A percentile compares a stretch with the other conserved stretches of the same genome.
Conservation (phyloP, 371 early-diverging fungal genomes). For the Zychaea mexicana region DNA sequence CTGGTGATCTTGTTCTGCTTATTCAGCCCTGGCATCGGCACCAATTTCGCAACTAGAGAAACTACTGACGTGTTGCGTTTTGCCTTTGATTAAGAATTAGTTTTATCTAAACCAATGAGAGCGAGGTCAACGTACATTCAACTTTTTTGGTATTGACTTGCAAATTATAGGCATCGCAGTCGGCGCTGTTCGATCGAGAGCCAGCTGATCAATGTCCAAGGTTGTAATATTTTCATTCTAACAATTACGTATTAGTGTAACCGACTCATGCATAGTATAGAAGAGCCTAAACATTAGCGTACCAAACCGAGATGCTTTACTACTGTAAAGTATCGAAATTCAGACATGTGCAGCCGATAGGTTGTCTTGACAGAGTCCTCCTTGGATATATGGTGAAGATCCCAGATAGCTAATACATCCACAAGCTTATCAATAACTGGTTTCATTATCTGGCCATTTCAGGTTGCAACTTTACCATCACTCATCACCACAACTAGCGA, state of each 20-base stretch:
- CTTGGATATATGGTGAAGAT: constrained; percentile 20
- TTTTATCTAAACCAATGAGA: background rate
- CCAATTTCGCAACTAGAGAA: constrained; percentile 51
- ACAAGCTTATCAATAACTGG: too few species aligned
- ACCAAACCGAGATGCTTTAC: constrained; percentile 58
- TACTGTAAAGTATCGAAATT: constrained; percentile 59
- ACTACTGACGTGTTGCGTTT: constrained; percentile 51
- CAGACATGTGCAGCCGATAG: constrained; percentile 54
- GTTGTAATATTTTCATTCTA: constrained; percentile 57
- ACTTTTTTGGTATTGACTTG: constrained; percentile 49
- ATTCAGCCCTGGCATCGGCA: constrained; percentile 39
- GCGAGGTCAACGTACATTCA: constrained; percentile 41
- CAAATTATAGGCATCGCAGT: constrained; percentile 34
- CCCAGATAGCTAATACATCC: constrained; percentile 29
- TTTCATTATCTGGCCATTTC: too few species aligned
- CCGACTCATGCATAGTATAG: background rate
- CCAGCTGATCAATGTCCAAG: constrained; percentile 60
- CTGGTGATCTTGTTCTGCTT: constrained; percentile 55
- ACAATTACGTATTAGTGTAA: too few species aligned
- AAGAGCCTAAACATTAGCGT: constrained; percentile 10
- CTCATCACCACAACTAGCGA: constrained; percentile 41
- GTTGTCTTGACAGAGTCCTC: background rate
- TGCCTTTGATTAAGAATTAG: constrained; percentile 17
- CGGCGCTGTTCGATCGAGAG: constrained; percentile 28
- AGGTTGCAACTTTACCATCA: constrained; percentile 21